These are phyloP conservation scores for Gigaspora rosea DNA, from an alignment of 192 early-diverging fungal species.

Conservation along the genomic window DNA sequence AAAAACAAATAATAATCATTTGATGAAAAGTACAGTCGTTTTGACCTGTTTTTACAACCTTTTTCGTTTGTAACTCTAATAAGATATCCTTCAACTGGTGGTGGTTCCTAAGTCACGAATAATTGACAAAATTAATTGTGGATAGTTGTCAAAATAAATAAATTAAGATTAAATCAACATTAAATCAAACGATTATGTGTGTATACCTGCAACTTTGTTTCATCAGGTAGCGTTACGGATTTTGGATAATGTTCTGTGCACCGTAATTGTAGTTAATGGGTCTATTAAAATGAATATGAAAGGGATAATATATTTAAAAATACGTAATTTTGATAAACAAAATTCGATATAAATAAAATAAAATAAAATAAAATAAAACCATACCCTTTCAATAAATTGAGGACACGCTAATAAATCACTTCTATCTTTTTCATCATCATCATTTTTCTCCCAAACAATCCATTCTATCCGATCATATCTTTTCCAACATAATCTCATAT, in stretches of 20 bases:
- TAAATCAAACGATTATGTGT: background rate
- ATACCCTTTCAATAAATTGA: constrained; percentile 45
- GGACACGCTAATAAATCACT: constrained; percentile 38
- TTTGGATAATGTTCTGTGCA: constrained; percentile 44
- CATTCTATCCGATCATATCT: constrained; percentile 48
- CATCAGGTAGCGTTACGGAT: constrained; percentile 13
- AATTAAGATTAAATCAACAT: background rate
- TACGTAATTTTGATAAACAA: no score
- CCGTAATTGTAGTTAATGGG: constrained; percentile 41
- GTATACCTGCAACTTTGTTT: constrained; percentile 16
- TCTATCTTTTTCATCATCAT: constrained; percentile 37
- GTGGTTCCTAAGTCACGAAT: constrained; percentile 33
- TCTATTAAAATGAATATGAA: constrained; percentile 26
- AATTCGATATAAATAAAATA: background rate
- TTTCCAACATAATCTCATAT: constrained; percentile 47
- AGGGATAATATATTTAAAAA: background rate
- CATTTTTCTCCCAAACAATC: constrained; percentile 40
- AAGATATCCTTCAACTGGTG: constrained; percentile 43
- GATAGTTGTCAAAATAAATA: background rate
- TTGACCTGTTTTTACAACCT: constrained; percentile 33
- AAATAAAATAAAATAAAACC: background rate
- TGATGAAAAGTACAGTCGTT: constrained; percentile 42
- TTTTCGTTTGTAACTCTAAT: constrained; percentile 40
- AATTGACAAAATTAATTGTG: background rate
- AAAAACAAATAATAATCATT: constrained; percentile 46